Evolutionary conservation across 495 filamentous ascomycete species (phyloP).

Genomic region (Bombardia bombarda): DNA sequence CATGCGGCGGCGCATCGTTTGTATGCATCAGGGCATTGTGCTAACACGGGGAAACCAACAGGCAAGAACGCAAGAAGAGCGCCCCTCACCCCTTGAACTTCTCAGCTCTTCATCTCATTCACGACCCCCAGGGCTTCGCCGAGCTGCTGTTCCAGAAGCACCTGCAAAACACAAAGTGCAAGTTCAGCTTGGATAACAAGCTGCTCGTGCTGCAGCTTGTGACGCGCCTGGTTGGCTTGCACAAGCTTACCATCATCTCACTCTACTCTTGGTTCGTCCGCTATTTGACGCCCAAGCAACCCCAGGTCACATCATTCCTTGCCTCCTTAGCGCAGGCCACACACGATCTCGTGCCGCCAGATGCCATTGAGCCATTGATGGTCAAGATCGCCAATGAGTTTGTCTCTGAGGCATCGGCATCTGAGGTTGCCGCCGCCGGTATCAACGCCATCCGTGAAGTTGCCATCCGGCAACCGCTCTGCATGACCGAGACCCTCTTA

Average conservation of each 20-base stretch:
- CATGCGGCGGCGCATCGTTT: too few species aligned
- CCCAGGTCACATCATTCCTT: slow-evolving; percentile 88
- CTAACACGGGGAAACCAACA: slow-evolving; percentile 26
- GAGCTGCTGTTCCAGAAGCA: slow-evolving; percentile 88
- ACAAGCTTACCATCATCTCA: slow-evolving; percentile 60
- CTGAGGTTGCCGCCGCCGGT: slow-evolving; percentile 86
- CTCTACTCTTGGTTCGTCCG: slow-evolving; percentile 76
- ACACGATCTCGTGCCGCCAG: slow-evolving; percentile 86
- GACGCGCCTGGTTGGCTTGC: slow-evolving; percentile 82
- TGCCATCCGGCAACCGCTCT: slow-evolving; percentile 82
- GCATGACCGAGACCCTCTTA: slow-evolving; percentile 91
- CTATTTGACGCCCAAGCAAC: slow-evolving; percentile 86
- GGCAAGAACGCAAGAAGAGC: slow-evolving; percentile 80
- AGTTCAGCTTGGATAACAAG: slow-evolving; percentile 84
- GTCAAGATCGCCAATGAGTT: slow-evolving; percentile 98
- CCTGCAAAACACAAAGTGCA: slow-evolving; percentile 76
- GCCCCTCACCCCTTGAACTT: slow-evolving; percentile 87
- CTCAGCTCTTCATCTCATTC: slow-evolving; percentile 85
- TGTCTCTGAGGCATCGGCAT: slow-evolving; percentile 85
- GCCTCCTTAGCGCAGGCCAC: slow-evolving; percentile 87
- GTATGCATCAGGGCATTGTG: neutral
- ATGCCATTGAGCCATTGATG: slow-evolving; percentile 83
- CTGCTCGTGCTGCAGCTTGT: slow-evolving; percentile 81
- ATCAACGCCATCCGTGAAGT: slow-evolving; percentile 94
- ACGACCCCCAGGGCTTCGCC: slow-evolving; percentile 93